These are phyloP conservation scores for Aspergillus aculeatinus DNA, from an alignment of 2,329 filamentous ascomycete genomes.

Conservation along the genomic window DNA sequence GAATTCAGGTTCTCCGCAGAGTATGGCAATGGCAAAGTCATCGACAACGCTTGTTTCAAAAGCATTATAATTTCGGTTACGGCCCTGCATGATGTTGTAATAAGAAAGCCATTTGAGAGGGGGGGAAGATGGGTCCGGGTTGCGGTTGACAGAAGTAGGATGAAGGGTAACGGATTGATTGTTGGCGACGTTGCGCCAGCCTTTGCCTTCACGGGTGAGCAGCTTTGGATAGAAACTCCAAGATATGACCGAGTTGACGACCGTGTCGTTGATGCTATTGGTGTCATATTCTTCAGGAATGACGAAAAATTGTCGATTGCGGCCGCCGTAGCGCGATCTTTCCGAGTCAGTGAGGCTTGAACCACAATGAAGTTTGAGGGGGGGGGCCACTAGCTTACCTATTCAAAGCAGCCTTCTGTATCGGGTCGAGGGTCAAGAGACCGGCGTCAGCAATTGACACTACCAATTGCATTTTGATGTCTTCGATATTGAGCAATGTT, in stretches of 20 bases:
- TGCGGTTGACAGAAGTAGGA: constrained; percentile 85
- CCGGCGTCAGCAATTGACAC: constrained; percentile 82
- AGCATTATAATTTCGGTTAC: constrained; percentile 75
- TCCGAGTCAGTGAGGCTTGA: constrained; percentile 7
- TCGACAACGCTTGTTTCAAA: constrained; percentile 83
- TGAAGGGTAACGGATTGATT: constrained; percentile 88
- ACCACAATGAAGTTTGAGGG: background rate
- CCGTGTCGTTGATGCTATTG: constrained; percentile 75
- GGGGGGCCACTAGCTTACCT: constrained; percentile 43
- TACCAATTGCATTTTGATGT: constrained; percentile 88
- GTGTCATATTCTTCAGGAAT: constrained; percentile 72
- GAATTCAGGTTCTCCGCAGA: constrained; percentile 86
- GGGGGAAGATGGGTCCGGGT: constrained; percentile 31
- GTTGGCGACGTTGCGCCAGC: constrained; percentile 87
- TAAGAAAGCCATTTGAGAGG: constrained; percentile 79
- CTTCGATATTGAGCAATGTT: constrained; percentile 87
- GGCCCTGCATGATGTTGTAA: constrained; percentile 96
- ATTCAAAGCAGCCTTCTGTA: constrained; percentile 69
- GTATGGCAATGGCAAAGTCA: constrained; percentile 75
- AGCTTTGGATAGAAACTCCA: constrained; percentile 97
- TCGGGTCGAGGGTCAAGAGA: constrained; percentile 70
- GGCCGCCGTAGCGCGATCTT: constrained; percentile 61
- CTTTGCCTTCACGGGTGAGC: constrained; percentile 77
- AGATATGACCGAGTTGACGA: constrained; percentile 79
- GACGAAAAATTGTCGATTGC: constrained; percentile 75